Conservation (phyloP, 2,329 filamentous ascomycete genomes). For the Cryphonectria naterciae region DNA sequence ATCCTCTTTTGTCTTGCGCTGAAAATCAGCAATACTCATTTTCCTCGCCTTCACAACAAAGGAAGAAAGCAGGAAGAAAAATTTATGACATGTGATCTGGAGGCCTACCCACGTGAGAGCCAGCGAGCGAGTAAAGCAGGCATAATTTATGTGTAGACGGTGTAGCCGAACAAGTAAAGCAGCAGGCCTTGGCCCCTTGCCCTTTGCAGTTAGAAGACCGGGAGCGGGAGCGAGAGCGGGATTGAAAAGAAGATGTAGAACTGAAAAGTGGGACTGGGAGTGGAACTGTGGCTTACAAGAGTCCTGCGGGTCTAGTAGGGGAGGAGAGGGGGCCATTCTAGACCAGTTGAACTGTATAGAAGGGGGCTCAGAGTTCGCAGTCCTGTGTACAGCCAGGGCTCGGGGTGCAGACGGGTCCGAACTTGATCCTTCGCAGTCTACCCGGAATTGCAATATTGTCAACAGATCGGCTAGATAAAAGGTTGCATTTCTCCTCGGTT, state of each 20-base stretch:
- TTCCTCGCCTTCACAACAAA: neutral
- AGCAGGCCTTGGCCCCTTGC: neutral
- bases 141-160: neutral
- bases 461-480: neutral
- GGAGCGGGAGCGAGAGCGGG: conserved; percentile 2
- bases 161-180: neutral
- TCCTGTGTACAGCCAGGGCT: neutral
- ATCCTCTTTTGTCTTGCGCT: too few species aligned
- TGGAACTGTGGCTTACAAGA: neutral
- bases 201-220: neutral
- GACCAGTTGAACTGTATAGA: neutral
- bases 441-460: neutral
- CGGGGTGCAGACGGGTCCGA: neutral
- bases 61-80: too few species aligned
- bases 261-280: neutral
- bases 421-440: neutral
- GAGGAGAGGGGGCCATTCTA: neutral
- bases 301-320: neutral
- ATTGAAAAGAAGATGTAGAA: neutral
- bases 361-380: neutral
- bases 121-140: too few species aligned
- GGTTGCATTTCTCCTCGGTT: neutral
- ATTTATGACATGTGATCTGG: neutral
- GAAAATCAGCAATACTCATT: neutral
- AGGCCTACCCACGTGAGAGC: neutral